Percentiles rank a stretch among this genome's conserved stretches.
Conservation (phyloP, 2,329 filamentous ascomycete genomes). For the Tolypocladium endophyticum region DNA sequence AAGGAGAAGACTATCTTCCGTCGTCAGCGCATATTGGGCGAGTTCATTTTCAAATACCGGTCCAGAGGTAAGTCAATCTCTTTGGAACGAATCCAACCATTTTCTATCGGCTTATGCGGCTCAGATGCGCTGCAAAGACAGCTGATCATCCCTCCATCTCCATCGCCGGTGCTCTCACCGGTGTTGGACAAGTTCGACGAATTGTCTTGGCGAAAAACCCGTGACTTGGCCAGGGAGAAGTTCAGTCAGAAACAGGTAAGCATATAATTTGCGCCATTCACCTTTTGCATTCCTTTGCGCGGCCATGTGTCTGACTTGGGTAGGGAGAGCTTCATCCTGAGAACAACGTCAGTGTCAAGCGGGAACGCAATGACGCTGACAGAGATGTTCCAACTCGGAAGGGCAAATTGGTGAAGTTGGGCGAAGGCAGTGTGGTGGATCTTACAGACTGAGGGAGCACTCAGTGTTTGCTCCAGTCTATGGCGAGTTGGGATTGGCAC, state of each 20-base stretch:
- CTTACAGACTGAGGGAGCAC: slow-evolving; percentile 1
- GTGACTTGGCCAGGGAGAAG: slow-evolving; percentile 9
- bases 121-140: slow-evolving; percentile 11
- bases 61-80: slow-evolving; percentile 8
- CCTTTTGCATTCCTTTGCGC: not conserved
- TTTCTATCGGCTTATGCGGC: not conserved
- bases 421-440: slow-evolving; percentile 3
- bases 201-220: slow-evolving; percentile 9
- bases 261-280: not conserved
- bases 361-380: not conserved
- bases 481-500: too few relatives aligned
- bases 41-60: slow-evolving; percentile 10
- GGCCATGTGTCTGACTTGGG: not conserved
- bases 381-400: not conserved
- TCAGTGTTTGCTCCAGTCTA: too few relatives aligned
- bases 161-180: slow-evolving; percentile 1
- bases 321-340: not conserved
- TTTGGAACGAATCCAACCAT: not conserved
- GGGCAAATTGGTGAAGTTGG: not conserved
- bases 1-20: not conserved
- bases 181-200: slow-evolving; percentile 1
- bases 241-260: slow-evolving; percentile 4
- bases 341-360: not conserved
- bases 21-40: not conserved
- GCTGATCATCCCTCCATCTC: slow-evolving; percentile 12